Conservation (phyloP, 305 asterid genomes). For the Lippia alba region DNA sequence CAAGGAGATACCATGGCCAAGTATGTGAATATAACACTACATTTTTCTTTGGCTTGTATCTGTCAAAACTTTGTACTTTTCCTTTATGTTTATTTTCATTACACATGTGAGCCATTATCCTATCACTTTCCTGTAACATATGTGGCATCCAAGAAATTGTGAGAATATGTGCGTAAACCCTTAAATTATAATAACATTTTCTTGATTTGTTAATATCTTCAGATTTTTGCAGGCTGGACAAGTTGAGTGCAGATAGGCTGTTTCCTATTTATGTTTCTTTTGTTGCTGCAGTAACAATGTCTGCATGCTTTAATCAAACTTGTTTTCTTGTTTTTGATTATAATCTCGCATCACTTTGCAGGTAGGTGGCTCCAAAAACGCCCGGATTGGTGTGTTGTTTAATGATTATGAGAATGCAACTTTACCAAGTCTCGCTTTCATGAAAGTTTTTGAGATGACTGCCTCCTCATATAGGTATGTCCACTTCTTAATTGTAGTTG, state of each 20-base stretch:
- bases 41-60: slow-evolving; percentile 2
- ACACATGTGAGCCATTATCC: background rate
- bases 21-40: background rate
- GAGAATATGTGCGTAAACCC: background rate
- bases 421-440: slow-evolving; percentile 65
- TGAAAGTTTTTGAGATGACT: slow-evolving; percentile 72
- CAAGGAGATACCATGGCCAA: background rate
- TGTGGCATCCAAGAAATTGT: background rate
- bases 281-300: slow-evolving; percentile 11
- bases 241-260: background rate
- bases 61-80: slow-evolving; percentile 7
- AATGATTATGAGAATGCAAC: slow-evolving; percentile 54
- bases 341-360: slow-evolving; percentile 49
- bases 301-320: slow-evolving; percentile 12
- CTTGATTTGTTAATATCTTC: background rate
- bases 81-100: background rate
- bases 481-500: slow-evolving; percentile 10
- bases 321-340: slow-evolving; percentile 26
- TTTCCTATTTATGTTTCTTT: slow-evolving; percentile 2
- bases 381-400: slow-evolving; percentile 88
- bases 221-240: slow-evolving; percentile 8
- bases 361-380: slow-evolving; percentile 77
- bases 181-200: background rate
- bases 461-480: slow-evolving; percentile 82
- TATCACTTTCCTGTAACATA: background rate